A percentile compares a stretch with the other conserved stretches of the same genome.
phyloP scores from a whole-genome alignment of 2,329 filamentous ascomycete species.

The Aspergillus novofumigatus region DNA sequence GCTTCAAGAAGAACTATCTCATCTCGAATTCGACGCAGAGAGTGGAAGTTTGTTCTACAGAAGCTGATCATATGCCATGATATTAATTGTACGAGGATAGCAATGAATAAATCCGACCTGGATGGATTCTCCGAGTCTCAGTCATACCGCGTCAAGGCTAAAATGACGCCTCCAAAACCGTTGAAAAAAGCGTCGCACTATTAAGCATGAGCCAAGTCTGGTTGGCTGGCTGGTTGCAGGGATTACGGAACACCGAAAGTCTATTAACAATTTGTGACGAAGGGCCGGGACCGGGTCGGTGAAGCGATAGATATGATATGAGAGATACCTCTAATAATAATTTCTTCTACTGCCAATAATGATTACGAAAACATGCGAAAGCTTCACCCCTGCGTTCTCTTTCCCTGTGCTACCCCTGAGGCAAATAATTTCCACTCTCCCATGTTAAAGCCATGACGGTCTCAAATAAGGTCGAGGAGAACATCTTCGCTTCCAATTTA shows the following conservation, averaged over 20 bases:
- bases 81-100: neutral
- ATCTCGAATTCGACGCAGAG: neutral
- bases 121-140: neutral
- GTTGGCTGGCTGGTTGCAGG: neutral
- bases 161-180: neutral
- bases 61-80: neutral
- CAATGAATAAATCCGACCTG: neutral
- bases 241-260: neutral
- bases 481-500: conserved; percentile 18
- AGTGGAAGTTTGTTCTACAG: neutral
- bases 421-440: neutral
- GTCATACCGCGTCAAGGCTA: neutral
- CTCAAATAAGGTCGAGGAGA: neutral
- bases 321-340: neutral
- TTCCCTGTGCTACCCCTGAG: neutral
- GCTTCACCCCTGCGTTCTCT: neutral
- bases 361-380: neutral
- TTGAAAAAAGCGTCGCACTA: neutral
- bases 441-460: conserved; percentile 2
- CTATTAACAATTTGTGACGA: neutral
- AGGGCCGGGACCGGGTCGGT: neutral
- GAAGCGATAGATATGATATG: neutral
- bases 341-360: neutral
- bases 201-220: neutral
- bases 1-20: neutral